A percentile compares a stretch with the other conserved stretches of the same genome.
These are phyloP conservation scores for Streptanthus diversifolius DNA, from an alignment of 345 rosid species.

Conservation along the genomic window DNA sequence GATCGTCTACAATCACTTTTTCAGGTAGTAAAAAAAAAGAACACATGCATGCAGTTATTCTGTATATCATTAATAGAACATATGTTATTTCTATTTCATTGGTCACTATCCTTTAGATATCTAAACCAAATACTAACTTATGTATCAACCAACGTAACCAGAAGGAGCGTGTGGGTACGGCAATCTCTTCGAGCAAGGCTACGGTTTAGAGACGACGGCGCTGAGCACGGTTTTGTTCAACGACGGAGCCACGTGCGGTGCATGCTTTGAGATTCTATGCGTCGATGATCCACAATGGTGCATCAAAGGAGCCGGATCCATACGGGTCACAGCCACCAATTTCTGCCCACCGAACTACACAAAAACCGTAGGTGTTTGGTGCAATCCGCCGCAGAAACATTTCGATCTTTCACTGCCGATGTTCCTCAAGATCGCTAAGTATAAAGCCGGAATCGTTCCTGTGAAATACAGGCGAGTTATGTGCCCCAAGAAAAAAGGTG, in stretches of 20 bases:
- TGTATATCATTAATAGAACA: not conserved
- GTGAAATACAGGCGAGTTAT: conserved; percentile 28
- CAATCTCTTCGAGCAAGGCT: conserved; percentile 70
- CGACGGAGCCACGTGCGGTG: conserved; percentile 73
- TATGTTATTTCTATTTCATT: not conserved
- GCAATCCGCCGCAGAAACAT: conserved; percentile 45
- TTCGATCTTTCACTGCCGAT: conserved; percentile 39
- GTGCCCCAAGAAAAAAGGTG: not conserved
- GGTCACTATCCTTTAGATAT: not conserved
- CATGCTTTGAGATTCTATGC: conserved; percentile 55
- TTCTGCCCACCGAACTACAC: conserved; percentile 44
- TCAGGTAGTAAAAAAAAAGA: no score
- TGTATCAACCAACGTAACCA: conserved; percentile 20
- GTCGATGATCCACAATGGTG: conserved; percentile 46
- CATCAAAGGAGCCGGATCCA: conserved; percentile 33
- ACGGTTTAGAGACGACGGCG: conserved; percentile 84
- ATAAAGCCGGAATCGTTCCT: conserved; percentile 38
- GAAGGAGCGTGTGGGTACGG: conserved; percentile 96
- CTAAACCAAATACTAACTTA: not conserved
- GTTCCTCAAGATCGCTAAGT: conserved; percentile 33
- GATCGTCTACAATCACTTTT: no score
- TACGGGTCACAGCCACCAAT: conserved; percentile 52
- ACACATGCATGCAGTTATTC: not conserved
- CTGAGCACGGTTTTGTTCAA: conserved; percentile 80
- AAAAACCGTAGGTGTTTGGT: conserved; percentile 16